Percentiles rank a stretch among this genome's conserved stretches.
These are phyloP conservation scores for Talaromyces sp. DNA, from an alignment of 2,329 filamentous ascomycete genomes.

Conservation along the genomic window DNA sequence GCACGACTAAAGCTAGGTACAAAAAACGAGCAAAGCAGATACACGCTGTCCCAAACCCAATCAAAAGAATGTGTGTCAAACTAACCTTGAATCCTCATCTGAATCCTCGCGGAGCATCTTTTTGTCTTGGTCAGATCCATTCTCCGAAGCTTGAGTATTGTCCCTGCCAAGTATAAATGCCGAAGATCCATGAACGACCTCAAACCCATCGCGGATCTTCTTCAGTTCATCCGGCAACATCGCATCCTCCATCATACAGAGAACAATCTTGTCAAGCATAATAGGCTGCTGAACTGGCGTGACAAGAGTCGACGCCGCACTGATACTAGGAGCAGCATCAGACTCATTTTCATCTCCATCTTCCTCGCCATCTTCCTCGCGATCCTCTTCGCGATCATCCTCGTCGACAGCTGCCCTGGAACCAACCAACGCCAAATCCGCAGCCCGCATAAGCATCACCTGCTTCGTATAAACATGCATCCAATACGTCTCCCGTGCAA, in stretches of 20 bases:
- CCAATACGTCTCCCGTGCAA: conserved; percentile 7
- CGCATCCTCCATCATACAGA: conserved; percentile 29
- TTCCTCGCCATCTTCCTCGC: too few species aligned
- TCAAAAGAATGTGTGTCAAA: not conserved
- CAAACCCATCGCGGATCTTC: not conserved
- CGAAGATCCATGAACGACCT: not conserved
- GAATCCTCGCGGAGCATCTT: not conserved
- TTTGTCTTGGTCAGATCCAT: not conserved
- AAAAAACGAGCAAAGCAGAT: not conserved
- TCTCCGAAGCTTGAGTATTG: not conserved
- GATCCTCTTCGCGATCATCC: too few species aligned
- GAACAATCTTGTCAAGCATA: conserved; percentile 14
- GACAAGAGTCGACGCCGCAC: not conserved
- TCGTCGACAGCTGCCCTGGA: not conserved
- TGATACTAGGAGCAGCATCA: not conserved
- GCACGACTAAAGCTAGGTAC: not conserved
- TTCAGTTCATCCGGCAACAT: not conserved
- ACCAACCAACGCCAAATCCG: not conserved
- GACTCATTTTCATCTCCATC: too few species aligned
- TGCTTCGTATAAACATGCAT: conserved; percentile 12
- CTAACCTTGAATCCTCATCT: not conserved
- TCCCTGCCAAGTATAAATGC: not conserved
- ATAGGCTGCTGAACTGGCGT: not conserved
- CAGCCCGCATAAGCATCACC: conserved; percentile 2
- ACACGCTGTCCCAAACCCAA: not conserved